phyloP scores from a whole-genome alignment of 192 early-diverging fungal species.

The Spizellomyces sp. region DNA sequence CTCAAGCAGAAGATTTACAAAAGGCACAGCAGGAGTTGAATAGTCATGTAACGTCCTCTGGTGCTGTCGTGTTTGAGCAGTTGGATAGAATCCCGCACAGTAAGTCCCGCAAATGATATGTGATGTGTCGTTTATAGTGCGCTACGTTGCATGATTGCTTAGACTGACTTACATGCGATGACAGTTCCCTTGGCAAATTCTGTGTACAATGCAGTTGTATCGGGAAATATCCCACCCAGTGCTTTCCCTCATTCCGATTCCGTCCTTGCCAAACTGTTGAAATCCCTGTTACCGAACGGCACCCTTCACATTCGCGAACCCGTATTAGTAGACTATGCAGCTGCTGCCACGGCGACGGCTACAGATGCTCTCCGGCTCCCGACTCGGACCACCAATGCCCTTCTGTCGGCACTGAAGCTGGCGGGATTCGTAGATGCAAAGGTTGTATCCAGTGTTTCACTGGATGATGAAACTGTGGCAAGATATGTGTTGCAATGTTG shows the following conservation, averaged over 20 bases:
- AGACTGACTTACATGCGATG: background rate
- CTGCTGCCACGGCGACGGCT: constrained; percentile 30
- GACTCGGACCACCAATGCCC: constrained; percentile 57
- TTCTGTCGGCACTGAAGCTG: constrained; percentile 75
- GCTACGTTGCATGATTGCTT: background rate
- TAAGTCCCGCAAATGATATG: constrained; percentile 19
- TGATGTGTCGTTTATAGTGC: background rate
- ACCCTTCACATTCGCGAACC: constrained; percentile 70
- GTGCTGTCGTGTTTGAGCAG: constrained; percentile 81
- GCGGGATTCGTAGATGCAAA: constrained; percentile 80
- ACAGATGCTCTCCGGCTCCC: constrained; percentile 45
- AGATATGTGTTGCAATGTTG: constrained; percentile 57
- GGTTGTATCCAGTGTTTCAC: constrained; percentile 26
- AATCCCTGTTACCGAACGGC: constrained; percentile 71
- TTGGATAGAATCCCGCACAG: constrained; percentile 70
- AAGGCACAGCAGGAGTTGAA: constrained; percentile 22
- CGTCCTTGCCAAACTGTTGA: constrained; percentile 62
- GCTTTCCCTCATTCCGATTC: constrained; percentile 65
- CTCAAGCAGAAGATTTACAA: constrained; percentile 32
- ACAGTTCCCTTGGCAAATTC: constrained; percentile 38
- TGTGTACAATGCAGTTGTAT: constrained; percentile 65
- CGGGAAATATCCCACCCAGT: constrained; percentile 55
- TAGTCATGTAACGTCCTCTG: constrained; percentile 47
- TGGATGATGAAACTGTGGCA: constrained; percentile 49
- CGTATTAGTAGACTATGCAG: constrained; percentile 50